Evolutionary conservation across 164 flowering plant genomes (phyloP), one percentile per base, ranked within the genome.

Genomic region (Aristolochia contorta): DNA sequence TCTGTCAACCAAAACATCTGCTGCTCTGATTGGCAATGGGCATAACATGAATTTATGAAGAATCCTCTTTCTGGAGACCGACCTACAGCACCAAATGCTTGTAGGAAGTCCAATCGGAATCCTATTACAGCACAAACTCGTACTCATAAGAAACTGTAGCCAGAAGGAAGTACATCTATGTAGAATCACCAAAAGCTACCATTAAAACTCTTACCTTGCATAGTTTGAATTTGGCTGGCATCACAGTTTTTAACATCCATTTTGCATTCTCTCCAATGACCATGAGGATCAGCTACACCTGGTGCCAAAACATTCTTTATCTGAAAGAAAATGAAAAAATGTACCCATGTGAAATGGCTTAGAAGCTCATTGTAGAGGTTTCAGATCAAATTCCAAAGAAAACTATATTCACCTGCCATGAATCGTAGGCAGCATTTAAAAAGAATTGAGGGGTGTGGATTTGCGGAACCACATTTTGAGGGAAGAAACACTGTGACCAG

Each of bases 301-400:
- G 97, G 97, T 16, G 93, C 97, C 78, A 94, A 71, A 64, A 81
- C 83, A 72, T 94, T 91, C 77, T 86, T 85, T 59, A 94, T 78
- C 99, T 94, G 84, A 23, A 57, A 45, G 51, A 56, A 16, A 4
- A 37, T 37, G 43, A 41, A 43, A n/a, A n/a, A 59, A 19, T 20
- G 21, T 57, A 18, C 16, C 46, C 20, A 32, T 37, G 20, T 16
- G 24, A 37, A 18, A 16, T 18, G 43, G 12, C 6, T 30, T 18
- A 30, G 33, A 16, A 57, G 16, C 30, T 16, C 59, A 57, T 57
- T 37, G 3, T 10, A 32, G 21, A 12, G 16, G 48, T 27, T 0
- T 13, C 23, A 13, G 54, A 27, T 14, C 23, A 14, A 5, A 25
- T 24, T n/a, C 33, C 10, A 22, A 48, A 23, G 5, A 59, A 48